Conservation (phyloP, 345 rosid genomes). For the Gossypium rotundifolium region DNA sequence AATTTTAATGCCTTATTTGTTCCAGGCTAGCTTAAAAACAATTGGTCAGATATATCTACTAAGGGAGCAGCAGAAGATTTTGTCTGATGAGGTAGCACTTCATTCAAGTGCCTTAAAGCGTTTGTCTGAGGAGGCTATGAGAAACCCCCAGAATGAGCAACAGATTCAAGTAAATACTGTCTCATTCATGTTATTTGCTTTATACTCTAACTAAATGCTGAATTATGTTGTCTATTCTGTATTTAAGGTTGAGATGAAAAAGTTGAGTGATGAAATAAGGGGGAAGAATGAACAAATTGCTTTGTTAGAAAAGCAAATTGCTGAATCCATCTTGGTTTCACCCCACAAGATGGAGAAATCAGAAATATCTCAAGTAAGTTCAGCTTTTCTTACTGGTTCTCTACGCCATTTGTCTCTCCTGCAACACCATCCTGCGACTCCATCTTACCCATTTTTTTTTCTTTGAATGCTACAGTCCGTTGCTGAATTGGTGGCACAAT, state of each 20-base stretch:
- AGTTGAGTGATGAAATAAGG: constrained; percentile 62
- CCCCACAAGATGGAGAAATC: constrained; percentile 50
- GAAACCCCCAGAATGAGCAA: constrained; percentile 54
- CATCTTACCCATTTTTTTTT: constrained; percentile 15
- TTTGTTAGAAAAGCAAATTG: constrained; percentile 72
- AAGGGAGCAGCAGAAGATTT: constrained; percentile 88
- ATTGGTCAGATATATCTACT: constrained; percentile 79
- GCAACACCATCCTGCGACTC: constrained; percentile 12
- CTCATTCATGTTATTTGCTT: constrained; percentile 10
- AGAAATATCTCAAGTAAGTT: constrained; percentile 64
- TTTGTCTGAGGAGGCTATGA: constrained; percentile 69
- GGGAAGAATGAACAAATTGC: constrained; percentile 70
- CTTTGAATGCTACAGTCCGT: constrained; percentile 46
- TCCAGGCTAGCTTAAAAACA: constrained; percentile 68
- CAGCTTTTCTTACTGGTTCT: constrained; percentile 7
- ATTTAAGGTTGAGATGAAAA: constrained; percentile 67
- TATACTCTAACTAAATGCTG: constrained; percentile 13
- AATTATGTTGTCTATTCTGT: constrained; percentile 21
- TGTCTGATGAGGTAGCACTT: constrained; percentile 78
- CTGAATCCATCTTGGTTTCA: constrained; percentile 52
- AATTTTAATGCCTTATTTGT: constrained; percentile 15
- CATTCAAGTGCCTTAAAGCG: constrained; percentile 85
- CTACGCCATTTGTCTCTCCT: not conserved
- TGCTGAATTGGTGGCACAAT: constrained; percentile 66
- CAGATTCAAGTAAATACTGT: constrained; percentile 46